Base-by-base conservation (phyloP, 306 rosid species). In the Hippophae tibetana region DNA sequence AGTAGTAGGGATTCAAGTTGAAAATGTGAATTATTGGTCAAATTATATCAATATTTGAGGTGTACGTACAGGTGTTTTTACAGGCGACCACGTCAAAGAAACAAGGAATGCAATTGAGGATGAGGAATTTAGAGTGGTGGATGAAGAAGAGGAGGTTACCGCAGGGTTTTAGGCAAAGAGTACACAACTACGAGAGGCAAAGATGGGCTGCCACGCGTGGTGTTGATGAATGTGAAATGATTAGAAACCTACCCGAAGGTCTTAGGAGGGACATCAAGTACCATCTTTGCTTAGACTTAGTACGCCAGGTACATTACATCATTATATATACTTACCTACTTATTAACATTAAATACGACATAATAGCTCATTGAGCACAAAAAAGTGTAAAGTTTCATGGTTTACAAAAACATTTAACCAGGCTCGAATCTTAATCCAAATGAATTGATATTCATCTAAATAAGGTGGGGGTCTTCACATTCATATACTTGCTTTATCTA, bases 81-180 rank as follows among this genome's bases (percentile, higher is more conserved):
- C 87, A 85, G 77, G 95, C 96, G 18, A 81, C 95, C 0, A 85
- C 96, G 59, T 92, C 96, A 9, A 92, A 92, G 82, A 92, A 92
- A 69, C 98, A 83, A 68, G 89, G 81, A 7, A 92, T 92, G 98
- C 83, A 83, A 64, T 62, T 88, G 67, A 85, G 73, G 79, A 92
- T 92, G 98, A 92, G 93, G 68, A 88, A 88, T 73, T 60, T 92
- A 6, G 98, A 92, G 63, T 87, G 96, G 98, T 87, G 96, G 98
- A 87, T 92, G 98, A 79, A 81, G 71, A 88, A 85, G 74, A 80
- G 95, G 80, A 73, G 48, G 0, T 69, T 92, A 76, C 98, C 98
- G 3, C 76, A 61, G 42, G 86, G 76, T 11, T 86, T 81, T 26
- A 45, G 89, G 58, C 98, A 92, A 26, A 83, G 95, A 1, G 98